phyloP scores from a whole-genome alignment of 768 basidiomycete species.

The Daedalea quercina region DNA sequence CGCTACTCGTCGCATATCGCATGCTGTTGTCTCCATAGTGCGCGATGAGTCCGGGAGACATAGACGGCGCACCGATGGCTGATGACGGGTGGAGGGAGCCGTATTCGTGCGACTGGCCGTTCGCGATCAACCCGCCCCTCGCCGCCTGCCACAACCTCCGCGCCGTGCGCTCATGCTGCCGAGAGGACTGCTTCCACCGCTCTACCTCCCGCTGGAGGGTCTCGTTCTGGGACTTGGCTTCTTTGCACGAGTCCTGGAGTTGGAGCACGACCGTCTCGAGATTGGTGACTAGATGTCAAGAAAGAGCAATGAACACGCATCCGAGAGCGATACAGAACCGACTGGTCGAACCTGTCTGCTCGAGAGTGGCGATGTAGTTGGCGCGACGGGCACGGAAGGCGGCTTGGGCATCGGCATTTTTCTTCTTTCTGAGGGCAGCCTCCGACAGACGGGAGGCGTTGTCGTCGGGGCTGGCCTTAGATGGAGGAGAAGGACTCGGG shows the following conservation, averaged over 20 bases:
- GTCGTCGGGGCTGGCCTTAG: constrained; percentile 34
- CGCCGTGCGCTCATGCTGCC: constrained; percentile 74
- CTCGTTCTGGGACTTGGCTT: constrained; percentile 52
- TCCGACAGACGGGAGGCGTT: constrained; percentile 46
- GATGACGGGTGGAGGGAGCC: constrained; percentile 13
- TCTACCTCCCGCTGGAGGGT: constrained; percentile 61
- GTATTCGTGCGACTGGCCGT: constrained; percentile 1
- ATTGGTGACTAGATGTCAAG: constrained; percentile 47
- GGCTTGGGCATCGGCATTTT: constrained; percentile 86
- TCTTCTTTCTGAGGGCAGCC: constrained; percentile 74
- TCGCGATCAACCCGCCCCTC: constrained; percentile 39
- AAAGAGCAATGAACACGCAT: constrained; percentile 10
- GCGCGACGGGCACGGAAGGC: constrained; percentile 77
- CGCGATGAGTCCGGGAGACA: constrained; percentile 21
- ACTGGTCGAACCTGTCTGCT: constrained; percentile 55
- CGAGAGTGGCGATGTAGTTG: constrained; percentile 83
- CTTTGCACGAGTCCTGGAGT: constrained; percentile 75
- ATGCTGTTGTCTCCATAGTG: constrained; percentile 39
- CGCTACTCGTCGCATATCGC: constrained; percentile 40
- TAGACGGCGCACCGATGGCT: constrained; percentile 18
- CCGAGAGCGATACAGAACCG: constrained; percentile 5
- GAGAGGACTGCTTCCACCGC: constrained; percentile 55
- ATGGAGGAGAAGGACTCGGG: constrained; percentile 24
- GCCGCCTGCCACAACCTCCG: constrained; percentile 54
- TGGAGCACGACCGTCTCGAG: constrained; percentile 80